Evolutionary conservation across 1,139 yeast genomes (phyloP).

Genomic region (Pichia sp.): DNA sequence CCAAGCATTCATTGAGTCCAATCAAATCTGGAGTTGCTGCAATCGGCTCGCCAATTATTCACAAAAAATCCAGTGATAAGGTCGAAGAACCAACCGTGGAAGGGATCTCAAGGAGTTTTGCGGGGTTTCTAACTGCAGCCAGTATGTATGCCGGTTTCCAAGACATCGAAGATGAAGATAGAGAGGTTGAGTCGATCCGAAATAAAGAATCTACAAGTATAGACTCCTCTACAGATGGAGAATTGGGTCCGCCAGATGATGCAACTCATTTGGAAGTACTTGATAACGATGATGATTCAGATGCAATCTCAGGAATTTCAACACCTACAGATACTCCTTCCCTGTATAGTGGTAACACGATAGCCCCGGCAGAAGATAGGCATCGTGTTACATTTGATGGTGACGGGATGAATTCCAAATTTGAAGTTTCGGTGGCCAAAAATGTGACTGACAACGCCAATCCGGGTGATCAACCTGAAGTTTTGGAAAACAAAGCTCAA

Average conservation of each 20-base stretch:
- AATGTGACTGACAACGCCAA: slow-evolving; percentile 1
- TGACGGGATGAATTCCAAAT: slow-evolving; percentile 16
- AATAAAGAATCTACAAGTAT: neutral
- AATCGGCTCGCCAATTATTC: slow-evolving; percentile 8
- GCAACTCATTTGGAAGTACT: slow-evolving; percentile 1
- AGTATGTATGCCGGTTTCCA: slow-evolving; percentile 48
- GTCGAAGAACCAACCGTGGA: slow-evolving; percentile 31
- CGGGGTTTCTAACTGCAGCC: slow-evolving; percentile 48
- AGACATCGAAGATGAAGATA: slow-evolving; percentile 27
- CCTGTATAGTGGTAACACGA: neutral
- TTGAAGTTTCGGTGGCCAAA: slow-evolving; percentile 36
- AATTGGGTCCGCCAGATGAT: slow-evolving; percentile 9
- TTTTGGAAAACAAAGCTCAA: slow-evolving; percentile 29
- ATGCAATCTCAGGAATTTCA: slow-evolving; percentile 3
- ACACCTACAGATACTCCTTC: neutral
- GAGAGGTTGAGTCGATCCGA: slow-evolving; percentile 17
- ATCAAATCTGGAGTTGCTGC: neutral
- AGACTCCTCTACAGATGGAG: neutral
- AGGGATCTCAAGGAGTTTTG: slow-evolving; percentile 43
- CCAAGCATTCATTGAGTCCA: slow-evolving; percentile 18
- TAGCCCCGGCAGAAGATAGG: neutral
- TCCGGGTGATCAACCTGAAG: slow-evolving; percentile 1
- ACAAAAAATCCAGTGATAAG: neutral
- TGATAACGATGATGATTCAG: slow-evolving; percentile 4
- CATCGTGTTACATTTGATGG: neutral